These are phyloP conservation scores for Citrus glauca DNA, from an alignment of 345 rosid species.

Conservation along the genomic window DNA sequence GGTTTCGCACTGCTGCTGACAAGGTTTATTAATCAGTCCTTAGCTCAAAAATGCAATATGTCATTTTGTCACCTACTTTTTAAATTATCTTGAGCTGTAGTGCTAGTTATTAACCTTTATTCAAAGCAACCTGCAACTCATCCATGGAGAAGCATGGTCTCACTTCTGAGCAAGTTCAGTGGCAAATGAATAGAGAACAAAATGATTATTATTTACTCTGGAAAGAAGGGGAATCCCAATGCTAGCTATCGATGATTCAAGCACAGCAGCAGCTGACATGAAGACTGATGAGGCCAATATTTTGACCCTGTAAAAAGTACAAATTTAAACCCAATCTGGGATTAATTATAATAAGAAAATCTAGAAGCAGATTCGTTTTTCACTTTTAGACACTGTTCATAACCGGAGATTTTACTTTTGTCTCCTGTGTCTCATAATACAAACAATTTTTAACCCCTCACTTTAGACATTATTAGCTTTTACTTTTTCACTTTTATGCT, in stretches of 20 bases:
- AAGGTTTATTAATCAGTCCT: neutral
- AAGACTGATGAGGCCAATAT: neutral
- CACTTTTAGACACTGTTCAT: neutral
- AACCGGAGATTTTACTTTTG: conserved; percentile 7
- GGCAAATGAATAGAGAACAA: neutral
- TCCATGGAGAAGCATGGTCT: neutral
- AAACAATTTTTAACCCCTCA: neutral
- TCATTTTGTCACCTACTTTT: neutral
- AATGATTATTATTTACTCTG: neutral
- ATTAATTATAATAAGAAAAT: neutral
- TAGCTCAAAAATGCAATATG: neutral
- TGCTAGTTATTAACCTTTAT: no score
- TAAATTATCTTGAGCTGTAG: neutral
- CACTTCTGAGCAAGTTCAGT: neutral
- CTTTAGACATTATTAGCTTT: conserved; percentile 3
- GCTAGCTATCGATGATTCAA: neutral
- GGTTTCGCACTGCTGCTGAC: no score
- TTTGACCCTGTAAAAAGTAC: conserved; percentile 5
- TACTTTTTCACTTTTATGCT: conserved; percentile 6
- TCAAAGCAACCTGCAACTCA: neutral
- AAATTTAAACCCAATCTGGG: neutral
- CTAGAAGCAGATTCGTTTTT: neutral
- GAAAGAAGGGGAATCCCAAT: conserved; percentile 8
- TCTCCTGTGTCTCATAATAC: neutral
- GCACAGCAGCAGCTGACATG: neutral